A percentile compares a stretch with the other conserved stretches of the same genome.
These are phyloP conservation scores for Aspergillus biplanus DNA, from an alignment of 495 filamentous ascomycete genomes.

Conservation along the genomic window DNA sequence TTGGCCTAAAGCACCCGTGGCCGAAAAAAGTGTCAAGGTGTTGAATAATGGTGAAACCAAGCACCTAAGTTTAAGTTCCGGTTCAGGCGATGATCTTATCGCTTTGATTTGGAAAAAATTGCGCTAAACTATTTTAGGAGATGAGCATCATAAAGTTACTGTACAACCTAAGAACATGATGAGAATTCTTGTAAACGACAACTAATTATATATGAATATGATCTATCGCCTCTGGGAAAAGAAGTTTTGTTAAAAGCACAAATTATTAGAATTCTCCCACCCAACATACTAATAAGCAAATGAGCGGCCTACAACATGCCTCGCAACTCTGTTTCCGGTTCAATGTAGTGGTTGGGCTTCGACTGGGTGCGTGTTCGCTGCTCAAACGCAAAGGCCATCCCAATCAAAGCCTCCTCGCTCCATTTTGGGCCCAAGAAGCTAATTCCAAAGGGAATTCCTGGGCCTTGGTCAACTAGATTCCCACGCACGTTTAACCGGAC, in stretches of 20 bases:
- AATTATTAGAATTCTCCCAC: neutral
- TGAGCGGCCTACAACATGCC: slow-evolving; percentile 33
- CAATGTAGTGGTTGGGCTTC: slow-evolving; percentile 50
- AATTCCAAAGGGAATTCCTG: slow-evolving; percentile 60
- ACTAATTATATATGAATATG: too few species aligned
- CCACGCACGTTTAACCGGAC: slow-evolving; percentile 42
- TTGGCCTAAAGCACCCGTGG: too few species aligned
- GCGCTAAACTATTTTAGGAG: neutral
- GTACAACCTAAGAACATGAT: too few species aligned
- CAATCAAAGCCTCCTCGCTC: slow-evolving; percentile 62
- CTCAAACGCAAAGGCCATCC: slow-evolving; percentile 71
- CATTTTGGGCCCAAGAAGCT: slow-evolving; percentile 61
- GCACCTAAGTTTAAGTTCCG: too few species aligned
- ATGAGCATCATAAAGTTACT: neutral
- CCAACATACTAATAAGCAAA: neutral
- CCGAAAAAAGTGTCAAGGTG: too few species aligned
- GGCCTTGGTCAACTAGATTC: slow-evolving; percentile 45
- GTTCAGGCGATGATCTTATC: slow-evolving; percentile 20
- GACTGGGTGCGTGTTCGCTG: slow-evolving; percentile 59
- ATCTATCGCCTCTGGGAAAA: too few species aligned
- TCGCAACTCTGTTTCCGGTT: slow-evolving; percentile 50
- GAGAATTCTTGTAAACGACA: too few species aligned
- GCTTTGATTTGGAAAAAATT: neutral
- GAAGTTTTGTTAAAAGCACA: neutral
- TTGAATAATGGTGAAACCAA: too few species aligned